These are phyloP conservation scores for Cyphellophora attinorum DNA, from an alignment of 2,329 filamentous ascomycete species.

Conservation along the genomic window DNA sequence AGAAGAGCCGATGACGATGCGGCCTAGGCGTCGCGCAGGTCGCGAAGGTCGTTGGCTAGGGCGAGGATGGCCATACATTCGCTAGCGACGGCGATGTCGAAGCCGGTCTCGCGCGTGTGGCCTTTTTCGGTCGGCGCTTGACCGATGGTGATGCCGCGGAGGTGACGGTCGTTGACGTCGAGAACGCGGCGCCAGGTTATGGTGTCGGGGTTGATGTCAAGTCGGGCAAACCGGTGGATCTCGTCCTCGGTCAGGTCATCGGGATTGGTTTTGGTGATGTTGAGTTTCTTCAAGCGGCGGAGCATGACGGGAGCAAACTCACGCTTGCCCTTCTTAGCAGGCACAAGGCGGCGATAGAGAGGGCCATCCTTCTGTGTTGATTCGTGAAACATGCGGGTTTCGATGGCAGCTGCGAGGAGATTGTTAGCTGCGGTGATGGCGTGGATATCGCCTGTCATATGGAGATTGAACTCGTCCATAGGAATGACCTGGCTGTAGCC, in stretches of 20 bases:
- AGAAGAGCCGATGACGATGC: constrained; percentile 91
- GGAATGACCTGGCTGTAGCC: constrained; percentile 99
- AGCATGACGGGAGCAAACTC: constrained; percentile 86
- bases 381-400: constrained; percentile 98
- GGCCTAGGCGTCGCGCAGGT: constrained; percentile 84
- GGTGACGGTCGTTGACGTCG: constrained; percentile 92
- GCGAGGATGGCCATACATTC: constrained; percentile 98
- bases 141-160: constrained; percentile 81
- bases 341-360: constrained; percentile 79
- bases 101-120: constrained; percentile 77
- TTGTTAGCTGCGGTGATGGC: constrained; percentile 97
- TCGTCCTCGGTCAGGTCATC: constrained; percentile 86
- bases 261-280: constrained; percentile 89
- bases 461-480: constrained; percentile 99
- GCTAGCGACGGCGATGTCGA: constrained; percentile 95
- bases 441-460: constrained; percentile 95
- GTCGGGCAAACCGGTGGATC: constrained; percentile 74
- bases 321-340: constrained; percentile 79
- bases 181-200: constrained; percentile 96
- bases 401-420: constrained; percentile 86
- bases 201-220: constrained; percentile 93
- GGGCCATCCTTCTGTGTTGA: constrained; percentile 84
- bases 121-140: constrained; percentile 86
- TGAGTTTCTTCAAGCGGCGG: constrained; percentile 86
- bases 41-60: constrained; percentile 73